phyloP scores from a whole-genome alignment of 1,284 basidiomycete species.

The Pseudozyma sp. region DNA sequence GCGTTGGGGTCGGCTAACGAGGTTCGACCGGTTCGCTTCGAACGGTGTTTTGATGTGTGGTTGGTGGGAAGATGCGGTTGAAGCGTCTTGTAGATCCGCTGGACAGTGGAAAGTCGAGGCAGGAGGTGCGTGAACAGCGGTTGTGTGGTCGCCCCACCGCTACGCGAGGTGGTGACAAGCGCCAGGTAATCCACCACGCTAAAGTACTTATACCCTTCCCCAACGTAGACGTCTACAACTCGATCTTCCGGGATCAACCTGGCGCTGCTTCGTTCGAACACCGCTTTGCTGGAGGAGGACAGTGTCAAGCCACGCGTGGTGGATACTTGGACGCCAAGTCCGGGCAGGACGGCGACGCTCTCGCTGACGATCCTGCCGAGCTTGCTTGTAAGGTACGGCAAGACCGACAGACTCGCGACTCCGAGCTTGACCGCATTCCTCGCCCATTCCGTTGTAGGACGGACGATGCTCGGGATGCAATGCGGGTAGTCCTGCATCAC shows the following conservation, averaged over 20 bases:
- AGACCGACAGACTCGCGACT: slow-evolving; percentile 4
- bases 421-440: slow-evolving; percentile 1
- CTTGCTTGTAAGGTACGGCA: slow-evolving; percentile 26
- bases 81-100: slow-evolving; percentile 38
- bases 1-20: slow-evolving; percentile 31
- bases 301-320: slow-evolving; percentile 43
- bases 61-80: slow-evolving; percentile 21
- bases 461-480: slow-evolving; percentile 23
- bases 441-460: background rate
- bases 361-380: slow-evolving; percentile 33
- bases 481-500: slow-evolving; percentile 19
- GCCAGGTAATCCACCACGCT: slow-evolving; percentile 57
- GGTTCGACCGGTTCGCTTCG: background rate
- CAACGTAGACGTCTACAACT: slow-evolving; percentile 58
- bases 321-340: slow-evolving; percentile 55
- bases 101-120: slow-evolving; percentile 34
- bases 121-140: slow-evolving; percentile 36
- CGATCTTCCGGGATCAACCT: slow-evolving; percentile 53
- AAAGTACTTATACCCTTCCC: slow-evolving; percentile 52
- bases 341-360: slow-evolving; percentile 41
- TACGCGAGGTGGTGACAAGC: slow-evolving; percentile 15
- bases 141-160: slow-evolving; percentile 11
- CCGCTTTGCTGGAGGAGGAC: background rate
- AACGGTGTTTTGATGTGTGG: background rate
- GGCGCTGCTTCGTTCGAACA: background rate